phyloP scores from a whole-genome alignment of 1,139 yeast species.

The Debaryomyces fabryi region DNA sequence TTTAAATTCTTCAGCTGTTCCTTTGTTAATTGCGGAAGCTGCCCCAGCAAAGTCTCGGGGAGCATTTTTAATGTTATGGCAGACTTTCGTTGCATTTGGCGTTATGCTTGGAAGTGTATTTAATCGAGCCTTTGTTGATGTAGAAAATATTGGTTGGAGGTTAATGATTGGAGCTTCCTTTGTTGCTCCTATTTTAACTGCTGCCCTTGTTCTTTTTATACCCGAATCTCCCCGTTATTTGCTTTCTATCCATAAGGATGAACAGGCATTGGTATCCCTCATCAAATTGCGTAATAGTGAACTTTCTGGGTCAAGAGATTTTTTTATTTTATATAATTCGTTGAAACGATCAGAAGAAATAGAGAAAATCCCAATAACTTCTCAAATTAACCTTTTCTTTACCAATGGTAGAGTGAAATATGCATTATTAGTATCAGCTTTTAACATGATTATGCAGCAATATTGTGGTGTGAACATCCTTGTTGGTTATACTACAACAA shows the following conservation, averaged over 20 bases:
- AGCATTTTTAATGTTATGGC: constrained; percentile 86
- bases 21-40: constrained; percentile 81
- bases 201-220: constrained; percentile 66
- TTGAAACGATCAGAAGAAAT: constrained; percentile 67
- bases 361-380: constrained; percentile 52
- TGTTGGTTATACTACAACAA: constrained; percentile 77
- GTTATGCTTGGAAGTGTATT: constrained; percentile 80
- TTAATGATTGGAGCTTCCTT: constrained; percentile 79
- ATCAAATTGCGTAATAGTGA: constrained; percentile 50
- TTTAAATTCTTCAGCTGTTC: constrained; percentile 78
- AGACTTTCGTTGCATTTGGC: constrained; percentile 85
- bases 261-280: constrained; percentile 59
- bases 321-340: constrained; percentile 69
- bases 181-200: constrained; percentile 69
- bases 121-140: constrained; percentile 56
- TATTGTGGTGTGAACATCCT: constrained; percentile 91
- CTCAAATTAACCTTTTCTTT: constrained; percentile 57
- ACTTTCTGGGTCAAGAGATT: constrained; percentile 73
- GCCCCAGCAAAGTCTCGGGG: constrained; percentile 79
- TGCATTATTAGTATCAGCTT: constrained; percentile 78
- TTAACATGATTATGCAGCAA: constrained; percentile 89
- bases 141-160: constrained; percentile 60
- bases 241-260: constrained; percentile 63
- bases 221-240: constrained; percentile 86
- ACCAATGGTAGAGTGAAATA: constrained; percentile 81